A percentile compares a stretch with the other conserved stretches of the same genome.
These are phyloP conservation scores for Colletotrichum tabaci DNA, from an alignment of 2,329 filamentous ascomycete genomes.

Conservation along the genomic window DNA sequence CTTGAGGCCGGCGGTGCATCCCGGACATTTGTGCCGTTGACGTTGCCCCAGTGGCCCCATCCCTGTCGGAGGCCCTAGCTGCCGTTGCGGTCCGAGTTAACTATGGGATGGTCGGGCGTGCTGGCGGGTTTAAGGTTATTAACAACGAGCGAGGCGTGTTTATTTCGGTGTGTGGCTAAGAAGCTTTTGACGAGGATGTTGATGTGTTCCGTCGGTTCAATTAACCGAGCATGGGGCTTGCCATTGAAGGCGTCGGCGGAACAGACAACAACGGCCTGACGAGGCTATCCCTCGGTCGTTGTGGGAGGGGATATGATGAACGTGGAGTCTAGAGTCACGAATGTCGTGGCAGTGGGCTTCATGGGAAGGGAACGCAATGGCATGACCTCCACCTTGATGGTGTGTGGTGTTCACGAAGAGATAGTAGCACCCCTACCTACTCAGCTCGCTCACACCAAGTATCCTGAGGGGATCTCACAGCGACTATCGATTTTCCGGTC, in stretches of 20 bases:
- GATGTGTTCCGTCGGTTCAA: slow-evolving; percentile 57
- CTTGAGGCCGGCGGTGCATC: slow-evolving; percentile 68
- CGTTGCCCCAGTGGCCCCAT: slow-evolving; percentile 73
- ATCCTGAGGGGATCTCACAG: not conserved
- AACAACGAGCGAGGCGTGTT: slow-evolving; percentile 58
- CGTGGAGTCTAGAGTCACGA: slow-evolving; percentile 54
- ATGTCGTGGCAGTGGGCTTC: slow-evolving; percentile 54
- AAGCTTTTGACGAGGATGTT: slow-evolving; percentile 66
- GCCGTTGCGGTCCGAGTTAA: slow-evolving; percentile 59
- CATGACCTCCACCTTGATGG: not conserved
- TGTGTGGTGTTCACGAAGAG: not conserved
- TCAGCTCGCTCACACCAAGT: not conserved
- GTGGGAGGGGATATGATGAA: slow-evolving; percentile 52
- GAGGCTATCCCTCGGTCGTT: slow-evolving; percentile 48
- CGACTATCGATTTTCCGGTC: too few relatives aligned
- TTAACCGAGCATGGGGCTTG: slow-evolving; percentile 69
- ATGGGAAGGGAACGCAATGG: slow-evolving; percentile 43
- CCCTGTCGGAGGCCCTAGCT: slow-evolving; percentile 58
- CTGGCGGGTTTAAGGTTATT: slow-evolving; percentile 55
- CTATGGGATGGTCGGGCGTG: slow-evolving; percentile 60
- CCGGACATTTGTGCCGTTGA: slow-evolving; percentile 72
- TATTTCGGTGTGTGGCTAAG: slow-evolving; percentile 61
- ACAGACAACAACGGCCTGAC: slow-evolving; percentile 51
- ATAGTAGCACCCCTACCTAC: not conserved
- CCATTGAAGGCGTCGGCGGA: slow-evolving; percentile 70